Base-by-base conservation (phyloP, 805 yeast genomes). In the Kodamaea jinghongensis region DNA sequence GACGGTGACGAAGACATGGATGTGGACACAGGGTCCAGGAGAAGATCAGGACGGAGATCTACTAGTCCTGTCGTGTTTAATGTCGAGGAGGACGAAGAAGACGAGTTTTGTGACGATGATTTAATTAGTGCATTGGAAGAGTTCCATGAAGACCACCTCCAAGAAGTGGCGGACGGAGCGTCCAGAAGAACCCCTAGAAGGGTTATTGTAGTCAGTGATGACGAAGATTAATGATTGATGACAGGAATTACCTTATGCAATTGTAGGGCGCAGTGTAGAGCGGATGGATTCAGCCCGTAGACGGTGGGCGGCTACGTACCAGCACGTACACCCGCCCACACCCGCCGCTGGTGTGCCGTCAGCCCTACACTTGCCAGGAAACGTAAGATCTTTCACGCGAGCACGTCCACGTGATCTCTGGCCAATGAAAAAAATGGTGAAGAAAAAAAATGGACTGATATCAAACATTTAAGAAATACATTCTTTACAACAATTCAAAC, bases 71-170 rank as follows among this genome's bases (percentile, higher is more conserved):
- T 46, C 7, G 43, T 35, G 11, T 28, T 44, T 10, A 42, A 33
- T 16, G 49, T 34, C 9, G 53, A 42, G 10, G 49, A 46, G 10
- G 46, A 38, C 16, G 45, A 41, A 22, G 49, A 46, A 5, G 49
- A 42, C 13, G 42, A 38, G 14, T 39, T 42, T 17, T 40, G 42
- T 16, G 45, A 44, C 38, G 48, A 41, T 17, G 61, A 54, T 36
- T 40, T 59, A 14, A 50, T 49, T 10, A 50, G 55, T 17, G 64
- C 65, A 1, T 40, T 60, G 16, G 54, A 60, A 16, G 52, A 47
- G 17, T 56, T 59, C 36, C 53, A 55, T 28, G 46, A 53, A 10
- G 48, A 45, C 13, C 45, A 46, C 25, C 31, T 48, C 17, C 40
- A 43, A 14, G 23, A 20, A 20, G 41, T 39, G 32, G 41, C 36